Percentiles rank a stretch among this genome's conserved stretches.
Conservation (phyloP, 495 filamentous ascomycete species). For the Penicillium crystallinum region DNA sequence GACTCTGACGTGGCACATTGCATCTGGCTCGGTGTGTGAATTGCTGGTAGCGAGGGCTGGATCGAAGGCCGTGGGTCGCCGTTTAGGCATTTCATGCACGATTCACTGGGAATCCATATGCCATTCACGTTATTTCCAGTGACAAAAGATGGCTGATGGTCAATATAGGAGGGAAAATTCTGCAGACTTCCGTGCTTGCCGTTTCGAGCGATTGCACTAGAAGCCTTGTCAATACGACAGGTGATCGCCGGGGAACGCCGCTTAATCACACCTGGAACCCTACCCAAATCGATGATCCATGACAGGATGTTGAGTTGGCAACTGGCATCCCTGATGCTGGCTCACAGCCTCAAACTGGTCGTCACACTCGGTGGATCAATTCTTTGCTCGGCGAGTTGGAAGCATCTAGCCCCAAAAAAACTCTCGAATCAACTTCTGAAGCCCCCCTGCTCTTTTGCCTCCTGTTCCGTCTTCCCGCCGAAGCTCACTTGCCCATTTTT, state of each 20-base stretch:
- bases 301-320: conserved; percentile 34
- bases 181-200: conserved; percentile 11
- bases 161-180: conserved; percentile 10
- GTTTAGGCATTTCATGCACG: conserved; percentile 11
- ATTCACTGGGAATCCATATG: conserved; percentile 12
- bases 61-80: conserved; percentile 24
- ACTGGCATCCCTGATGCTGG: conserved; percentile 27
- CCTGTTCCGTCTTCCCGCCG: conserved; percentile 27
- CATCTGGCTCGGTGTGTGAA: conserved; percentile 33
- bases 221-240: conserved; percentile 13
- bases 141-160: conserved; percentile 8
- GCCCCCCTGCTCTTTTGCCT: conserved; percentile 25
- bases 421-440: conserved; percentile 29
- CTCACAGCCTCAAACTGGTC: conserved; percentile 21
- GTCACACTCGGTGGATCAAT: conserved; percentile 21
- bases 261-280: conserved; percentile 16
- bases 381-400: conserved; percentile 16
- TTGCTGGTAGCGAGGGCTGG: conserved; percentile 27
- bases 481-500: conserved; percentile 16
- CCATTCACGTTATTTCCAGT: conserved; percentile 12
- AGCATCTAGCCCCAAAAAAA: conserved; percentile 14
- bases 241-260: conserved; percentile 25
- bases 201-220: background rate
- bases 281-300: conserved; percentile 25
- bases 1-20: conserved; percentile 47